Evolutionary conservation across 352 stramenopile species (phyloP), one percentile per base, ranked within the genome.

Genomic region (Phytophthora citricola): DNA sequence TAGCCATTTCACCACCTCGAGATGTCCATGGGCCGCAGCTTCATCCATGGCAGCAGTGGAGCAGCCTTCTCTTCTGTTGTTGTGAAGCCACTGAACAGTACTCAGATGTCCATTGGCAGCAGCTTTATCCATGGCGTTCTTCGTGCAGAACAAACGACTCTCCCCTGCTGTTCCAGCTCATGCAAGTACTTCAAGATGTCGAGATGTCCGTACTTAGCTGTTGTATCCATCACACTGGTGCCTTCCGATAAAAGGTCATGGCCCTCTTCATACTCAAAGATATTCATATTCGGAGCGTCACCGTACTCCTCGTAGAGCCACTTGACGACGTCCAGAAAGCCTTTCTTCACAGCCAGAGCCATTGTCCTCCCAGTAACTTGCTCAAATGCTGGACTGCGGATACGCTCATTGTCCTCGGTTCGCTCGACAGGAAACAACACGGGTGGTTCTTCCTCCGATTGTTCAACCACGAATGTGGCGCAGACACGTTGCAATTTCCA

Each of bases 401-500:
- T 10, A 10, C 6, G 12, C 2, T 24, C 11, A 6, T 27, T 27
- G 9, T 41, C 31, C 9, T 12, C 47, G 8, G n/a, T 10, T 17
- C 40, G 8, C 12, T 52, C 14, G 12, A 14, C n/a, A 22, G 40
- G 15, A 46, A 29, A 43, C 1, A 43, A 4, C 38, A 43, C 38
- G 2, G 38, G 38, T 9, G 14, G 38, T 9, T 43, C 44, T 36
- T 5, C n/a, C 12, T 36, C 31, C 5, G 44, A 15, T 22, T 8
- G 9, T 29, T 24, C 22, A 10, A 39, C 3, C 26, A 15, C 48
- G n/a, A 39, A 41, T 26, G 6, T 22, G 10, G n/a, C 34, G 61
- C 15, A 69, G 53, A 45, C 47, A 69, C 22, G 64, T 49, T 6
- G 54, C 34, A 11, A 59, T 22, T 11, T 49, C 4, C 3, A 63